These are phyloP conservation scores for Hansfordia pulvinata DNA, from an alignment of 2,329 filamentous ascomycete genomes.

Conservation along the genomic window DNA sequence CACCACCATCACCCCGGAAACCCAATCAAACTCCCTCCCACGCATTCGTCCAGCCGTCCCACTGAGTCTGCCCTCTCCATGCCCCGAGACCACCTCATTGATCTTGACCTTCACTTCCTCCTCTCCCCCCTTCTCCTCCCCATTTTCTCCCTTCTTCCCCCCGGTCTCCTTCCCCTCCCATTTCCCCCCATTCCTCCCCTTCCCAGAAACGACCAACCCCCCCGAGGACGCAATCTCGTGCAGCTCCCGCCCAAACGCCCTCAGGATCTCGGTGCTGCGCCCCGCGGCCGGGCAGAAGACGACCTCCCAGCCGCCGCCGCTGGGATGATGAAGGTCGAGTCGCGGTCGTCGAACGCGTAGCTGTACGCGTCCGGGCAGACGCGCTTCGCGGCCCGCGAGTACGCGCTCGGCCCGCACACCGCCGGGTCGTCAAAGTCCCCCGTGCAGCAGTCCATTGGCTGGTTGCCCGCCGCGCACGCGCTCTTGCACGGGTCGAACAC, in stretches of 20 bases:
- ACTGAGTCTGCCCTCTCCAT: no score
- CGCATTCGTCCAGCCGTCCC: no score
- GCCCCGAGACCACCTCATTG: no score
- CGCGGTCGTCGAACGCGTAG: slow-evolving; percentile 50
- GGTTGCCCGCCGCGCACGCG: slow-evolving; percentile 57
- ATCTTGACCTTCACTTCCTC: no score
- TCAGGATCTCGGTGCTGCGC: slow-evolving; percentile 44
- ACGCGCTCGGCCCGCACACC: slow-evolving; percentile 52
- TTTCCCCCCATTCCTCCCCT: no score
- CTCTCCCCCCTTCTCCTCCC: no score
- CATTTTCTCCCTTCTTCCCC: no score
- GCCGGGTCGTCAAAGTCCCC: slow-evolving; percentile 49
- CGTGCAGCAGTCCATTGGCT: slow-evolving; percentile 61
- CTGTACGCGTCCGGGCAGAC: slow-evolving; percentile 80
- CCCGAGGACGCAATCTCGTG: slow-evolving; percentile 32
- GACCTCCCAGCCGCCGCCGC: slow-evolving; percentile 64
- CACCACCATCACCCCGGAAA: no score
- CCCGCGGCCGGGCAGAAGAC: slow-evolving; percentile 62
- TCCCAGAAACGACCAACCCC: no score
- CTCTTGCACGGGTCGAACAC: slow-evolving; percentile 67
- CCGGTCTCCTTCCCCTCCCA: no score
- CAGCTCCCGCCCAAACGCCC: slow-evolving; percentile 34
- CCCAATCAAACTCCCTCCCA: no score
- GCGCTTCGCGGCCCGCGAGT: slow-evolving; percentile 55
- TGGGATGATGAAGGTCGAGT: slow-evolving; percentile 48